Evolutionary conservation across 371 early-diverging fungal species (phyloP), one percentile per base, ranked within the genome.

Genomic region (Paraphysoderma sedebokerense): DNA sequence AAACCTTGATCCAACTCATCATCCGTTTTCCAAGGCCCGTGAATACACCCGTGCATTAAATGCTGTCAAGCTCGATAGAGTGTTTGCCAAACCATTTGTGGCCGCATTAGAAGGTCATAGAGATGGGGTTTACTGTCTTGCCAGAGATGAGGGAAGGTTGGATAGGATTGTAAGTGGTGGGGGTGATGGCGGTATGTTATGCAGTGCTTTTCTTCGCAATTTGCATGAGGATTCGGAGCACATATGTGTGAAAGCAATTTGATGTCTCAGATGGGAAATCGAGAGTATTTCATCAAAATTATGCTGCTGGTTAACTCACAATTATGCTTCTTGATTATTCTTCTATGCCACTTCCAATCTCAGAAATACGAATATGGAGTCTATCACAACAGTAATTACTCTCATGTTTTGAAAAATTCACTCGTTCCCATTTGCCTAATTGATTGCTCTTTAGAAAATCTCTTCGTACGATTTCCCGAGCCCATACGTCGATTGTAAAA

Each of bases 51-150:
- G 98, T 23, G 98, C 99, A 19, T 68, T 99, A 19, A 96, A 95
- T 56, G 79, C 93, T 5, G 79, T 79, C 32, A 99, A 99, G 61
- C 61, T 98, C 28, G 98, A 98, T 48, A 72, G 96, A 27, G 63
- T 99, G 75, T 88, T 98, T 61, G 88, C 98, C 47, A 98, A 98
- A 61, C 99, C 99, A 11, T 98, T 99, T 61, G 61, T 99, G 13
- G 87, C 72, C 2, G 77, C 90, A 2, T 61, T 98, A 17, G 62
- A 67, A 34, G 92, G 92, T 0, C 98, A 98, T 53, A 74, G 83
- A 39, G 99, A 99, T 51, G 98, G 99, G 48, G 92, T 99, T 11
- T 96, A 96, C 58, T 64, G 79, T 50, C 71, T 99, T 72, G 79
- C 83, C 0, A 97, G 92, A 61, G 85, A 95, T 56, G 85, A 88